Percentiles rank a stretch among this genome's conserved stretches.
Conservation (phyloP, 495 filamentous ascomycete species). For the Hypoxylon cercidicola region DNA sequence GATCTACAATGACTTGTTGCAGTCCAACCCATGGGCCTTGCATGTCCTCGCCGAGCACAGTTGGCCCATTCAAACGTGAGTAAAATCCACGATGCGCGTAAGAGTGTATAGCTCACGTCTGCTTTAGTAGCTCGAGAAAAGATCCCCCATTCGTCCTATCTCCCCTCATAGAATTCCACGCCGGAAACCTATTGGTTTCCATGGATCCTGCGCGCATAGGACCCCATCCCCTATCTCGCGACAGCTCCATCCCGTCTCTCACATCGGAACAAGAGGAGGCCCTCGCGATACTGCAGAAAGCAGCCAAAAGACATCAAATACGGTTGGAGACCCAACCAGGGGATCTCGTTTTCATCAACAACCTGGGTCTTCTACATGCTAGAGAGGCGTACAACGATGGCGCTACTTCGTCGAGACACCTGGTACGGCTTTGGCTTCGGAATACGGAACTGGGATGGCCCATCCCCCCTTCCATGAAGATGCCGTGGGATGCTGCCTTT, state of each 20-base stretch:
- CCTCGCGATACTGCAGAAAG: slow-evolving; percentile 45
- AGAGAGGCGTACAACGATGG: slow-evolving; percentile 60
- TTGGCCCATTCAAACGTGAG: slow-evolving; percentile 60
- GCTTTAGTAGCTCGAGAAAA: slow-evolving; percentile 47
- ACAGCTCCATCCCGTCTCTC: slow-evolving; percentile 47
- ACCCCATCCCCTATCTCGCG: slow-evolving; percentile 46
- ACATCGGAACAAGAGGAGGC: slow-evolving; percentile 48
- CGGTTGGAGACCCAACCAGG: slow-evolving; percentile 62
- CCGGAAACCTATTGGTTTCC: slow-evolving; percentile 49
- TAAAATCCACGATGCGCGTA: neutral
- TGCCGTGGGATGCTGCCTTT: slow-evolving; percentile 58
- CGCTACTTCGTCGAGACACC: slow-evolving; percentile 50
- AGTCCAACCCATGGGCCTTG: slow-evolving; percentile 45
- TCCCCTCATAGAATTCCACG: slow-evolving; percentile 51
- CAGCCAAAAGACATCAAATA: slow-evolving; percentile 49
- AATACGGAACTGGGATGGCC: slow-evolving; percentile 54
- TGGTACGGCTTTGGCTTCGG: slow-evolving; percentile 63
- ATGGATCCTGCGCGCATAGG: slow-evolving; percentile 58
- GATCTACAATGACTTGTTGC: slow-evolving; percentile 53
- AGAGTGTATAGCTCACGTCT: slow-evolving; percentile 1
- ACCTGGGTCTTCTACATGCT: slow-evolving; percentile 68
- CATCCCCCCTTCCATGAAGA: slow-evolving; percentile 52
- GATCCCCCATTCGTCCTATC: slow-evolving; percentile 47
- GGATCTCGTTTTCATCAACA: slow-evolving; percentile 73
- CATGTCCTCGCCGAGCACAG: slow-evolving; percentile 42